Base-by-base conservation (phyloP, 2,329 filamentous ascomycete species). In the Diaporthe sp. region DNA sequence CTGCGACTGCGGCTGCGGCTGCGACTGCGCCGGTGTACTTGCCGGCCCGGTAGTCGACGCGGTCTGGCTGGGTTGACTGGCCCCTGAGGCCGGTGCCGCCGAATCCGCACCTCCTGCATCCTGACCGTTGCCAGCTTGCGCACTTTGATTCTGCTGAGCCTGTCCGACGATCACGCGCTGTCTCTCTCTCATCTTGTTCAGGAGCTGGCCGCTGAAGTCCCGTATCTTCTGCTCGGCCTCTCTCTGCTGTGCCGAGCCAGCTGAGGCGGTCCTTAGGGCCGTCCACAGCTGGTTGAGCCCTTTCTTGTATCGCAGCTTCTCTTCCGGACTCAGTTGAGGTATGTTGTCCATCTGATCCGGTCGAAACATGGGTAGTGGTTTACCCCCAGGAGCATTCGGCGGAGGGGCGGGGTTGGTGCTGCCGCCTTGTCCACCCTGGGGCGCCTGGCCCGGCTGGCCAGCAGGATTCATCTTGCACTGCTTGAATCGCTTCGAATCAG, bases 201-300 rank as follows among this genome's bases (percentile, higher is more conserved):
- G 81, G 2, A 93, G 84, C 81, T 90, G 91, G 56, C 86, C 86
- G 0, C 90, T 90, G 79, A 93, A 92, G 12, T 92, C 90, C 9
- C 83, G 81, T 30, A 93, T 88, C 82, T 92, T 92, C 53, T 86
- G 85, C 76, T 86, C 87, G 0, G 91, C 90, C 0, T 84, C 83
- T 32, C 85, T 80, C 59, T 91, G 86, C 30, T 88, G 85, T 0
- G 79, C 78, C 4, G 88, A 89, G 30, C 88, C 87, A 1, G 85
- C 83, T 0, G 86, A 81, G 0, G 84, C 82, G 27, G 84, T 86
- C 73, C 88, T 86, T 59, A 89, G 86, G 53, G 89, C 85, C 30
- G 82, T 84, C 87, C 89, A 93, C 0, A 92, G 82, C 2, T 82
- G 79, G 13, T 85, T 83, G 0, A 93, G 82, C 1, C 91, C 91